These are phyloP conservation scores for Colletotrichum neosansevieriae DNA, from an alignment of 2,329 filamentous ascomycete genomes.

Conservation along the genomic window DNA sequence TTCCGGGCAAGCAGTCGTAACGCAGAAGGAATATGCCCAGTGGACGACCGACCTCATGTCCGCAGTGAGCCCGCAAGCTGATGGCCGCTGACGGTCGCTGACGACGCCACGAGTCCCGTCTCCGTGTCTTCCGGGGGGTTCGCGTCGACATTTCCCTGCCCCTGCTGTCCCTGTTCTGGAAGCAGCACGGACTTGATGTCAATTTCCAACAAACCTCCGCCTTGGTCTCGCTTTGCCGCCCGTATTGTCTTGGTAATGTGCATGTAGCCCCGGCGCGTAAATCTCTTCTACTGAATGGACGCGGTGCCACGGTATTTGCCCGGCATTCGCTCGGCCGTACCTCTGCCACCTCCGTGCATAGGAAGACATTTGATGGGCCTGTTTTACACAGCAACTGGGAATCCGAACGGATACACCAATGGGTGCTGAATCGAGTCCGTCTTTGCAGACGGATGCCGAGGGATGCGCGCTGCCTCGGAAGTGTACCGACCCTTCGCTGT, in stretches of 20 bases:
- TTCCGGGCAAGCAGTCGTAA: constrained; percentile 5
- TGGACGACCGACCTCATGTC: background rate
- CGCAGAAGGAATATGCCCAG: background rate
- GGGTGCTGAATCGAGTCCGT: constrained; percentile 2
- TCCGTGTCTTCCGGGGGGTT: constrained; percentile 35
- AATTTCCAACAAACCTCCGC: constrained; percentile 39
- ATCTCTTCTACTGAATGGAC: constrained; percentile 1
- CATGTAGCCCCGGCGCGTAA: constrained; percentile 20
- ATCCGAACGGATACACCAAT: background rate
- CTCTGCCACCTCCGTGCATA: background rate
- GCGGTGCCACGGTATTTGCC: constrained; percentile 17
- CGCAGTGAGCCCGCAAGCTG: constrained; percentile 20
- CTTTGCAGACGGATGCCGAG: constrained; percentile 9
- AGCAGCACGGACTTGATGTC: constrained; percentile 38
- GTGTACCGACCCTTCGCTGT: constrained; percentile 14
- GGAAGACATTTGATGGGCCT: background rate
- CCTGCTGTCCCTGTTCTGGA: constrained; percentile 30
- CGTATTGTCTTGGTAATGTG: constrained; percentile 30
- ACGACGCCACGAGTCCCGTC: constrained; percentile 28
- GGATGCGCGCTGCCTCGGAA: constrained; percentile 22
- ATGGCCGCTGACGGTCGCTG: constrained; percentile 36
- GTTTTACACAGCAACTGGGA: background rate
- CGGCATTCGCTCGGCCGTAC: constrained; percentile 25
- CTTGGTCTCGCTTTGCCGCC: constrained; percentile 25
- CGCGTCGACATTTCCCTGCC: constrained; percentile 33